Conservation (phyloP, 306 rosid genomes). For the Vigna reflexopilosa region DNA sequence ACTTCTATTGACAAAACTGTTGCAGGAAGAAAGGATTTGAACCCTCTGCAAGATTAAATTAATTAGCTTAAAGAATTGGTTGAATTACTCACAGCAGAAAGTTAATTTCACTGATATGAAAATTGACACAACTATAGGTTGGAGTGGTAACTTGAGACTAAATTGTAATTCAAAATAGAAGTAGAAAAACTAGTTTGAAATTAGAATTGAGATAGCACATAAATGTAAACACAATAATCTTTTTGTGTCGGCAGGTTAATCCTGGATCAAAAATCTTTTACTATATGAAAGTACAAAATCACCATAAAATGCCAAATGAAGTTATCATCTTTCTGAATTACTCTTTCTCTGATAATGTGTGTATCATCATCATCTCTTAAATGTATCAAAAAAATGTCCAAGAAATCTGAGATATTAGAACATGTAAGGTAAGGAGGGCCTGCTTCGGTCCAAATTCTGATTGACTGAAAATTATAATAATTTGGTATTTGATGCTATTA, state of each 20-base stretch:
- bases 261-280: background rate
- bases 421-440: background rate
- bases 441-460: background rate
- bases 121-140: background rate
- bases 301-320: conserved; percentile 6
- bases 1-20: conserved; percentile 1
- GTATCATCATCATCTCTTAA: conserved; percentile 2
- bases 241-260: background rate
- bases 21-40: background rate
- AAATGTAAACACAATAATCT: background rate
- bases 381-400: background rate
- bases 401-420: background rate
- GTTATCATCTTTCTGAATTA: background rate
- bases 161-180: background rate
- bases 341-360: background rate
- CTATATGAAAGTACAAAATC: conserved; percentile 1
- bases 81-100: too few species aligned
- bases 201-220: background rate
- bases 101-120: background rate
- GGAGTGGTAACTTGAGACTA: background rate
- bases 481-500: background rate
- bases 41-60: too few species aligned
- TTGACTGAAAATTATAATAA: background rate
- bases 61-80: too few species aligned
- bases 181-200: background rate